Evolutionary conservation across 148 eudicot species (phyloP), one percentile per base, ranked within the genome.

Genomic region (Rheum nobile): DNA sequence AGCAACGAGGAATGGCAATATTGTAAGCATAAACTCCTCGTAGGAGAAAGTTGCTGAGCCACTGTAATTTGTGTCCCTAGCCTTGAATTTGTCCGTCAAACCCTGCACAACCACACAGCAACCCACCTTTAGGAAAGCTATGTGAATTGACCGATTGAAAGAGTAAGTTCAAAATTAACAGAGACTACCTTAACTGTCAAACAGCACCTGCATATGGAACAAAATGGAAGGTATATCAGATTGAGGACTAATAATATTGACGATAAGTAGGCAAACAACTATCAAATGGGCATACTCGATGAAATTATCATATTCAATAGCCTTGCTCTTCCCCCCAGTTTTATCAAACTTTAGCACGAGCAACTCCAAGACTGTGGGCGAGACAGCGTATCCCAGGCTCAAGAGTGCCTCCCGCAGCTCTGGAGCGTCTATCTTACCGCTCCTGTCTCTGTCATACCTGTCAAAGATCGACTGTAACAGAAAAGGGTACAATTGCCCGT

Each of bases 301-400:
- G 88, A 95, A 95, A 79, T 92, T 95, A 81, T 95, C 99, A 75
- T 95, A 95, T 81, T 92, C 96, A 55, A 95, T 90, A 72, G 96
- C 92, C 83, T 55, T 88, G 83, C 73, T 83, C 77, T 74, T 86
- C 71, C 97, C 99, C 28, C 96, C 97, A 17, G 81, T 87, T 75
- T 88, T 95, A 67, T 92, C 96, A 67, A 85, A 95, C 85, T 95
- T 92, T 21, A 96, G 86, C 21, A 92, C 89, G 41, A 95, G 90
- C 77, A 95, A 75, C n/a, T 95, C 96, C 80, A 95, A 75, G 61
- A 95, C 83, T 9, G 38, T 76, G 5, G 97, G 91, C 12, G 97
- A 88, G 14, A 95, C 97, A 12, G 89, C 82, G 74, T 82, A 95
- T 21, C 99, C 97, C 21, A 95, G 86, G 83, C 96, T 90, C 79